These are phyloP conservation scores for Pleomassaria siparia DNA, from an alignment of 2,329 filamentous ascomycete species.

Conservation along the genomic window DNA sequence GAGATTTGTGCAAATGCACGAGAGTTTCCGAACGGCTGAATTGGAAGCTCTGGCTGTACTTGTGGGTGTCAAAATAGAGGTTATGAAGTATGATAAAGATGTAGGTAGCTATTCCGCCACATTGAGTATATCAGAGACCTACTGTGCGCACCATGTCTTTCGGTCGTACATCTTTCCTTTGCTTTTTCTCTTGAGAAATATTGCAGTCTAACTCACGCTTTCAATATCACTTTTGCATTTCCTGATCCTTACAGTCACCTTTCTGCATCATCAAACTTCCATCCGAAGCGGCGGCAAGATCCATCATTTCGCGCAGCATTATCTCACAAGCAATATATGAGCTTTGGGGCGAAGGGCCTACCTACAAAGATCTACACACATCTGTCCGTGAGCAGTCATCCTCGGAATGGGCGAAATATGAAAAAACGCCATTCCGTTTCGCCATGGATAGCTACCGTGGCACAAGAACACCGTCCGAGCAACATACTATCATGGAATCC, in stretches of 20 bases:
- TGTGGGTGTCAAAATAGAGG: constrained; percentile 65
- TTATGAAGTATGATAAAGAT: constrained; percentile 72
- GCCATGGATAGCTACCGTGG: constrained; percentile 80
- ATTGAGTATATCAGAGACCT: constrained; percentile 1
- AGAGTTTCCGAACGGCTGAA: constrained; percentile 86
- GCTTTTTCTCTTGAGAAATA: constrained; percentile 9
- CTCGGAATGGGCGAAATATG: constrained; percentile 68
- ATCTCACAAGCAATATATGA: constrained; percentile 83
- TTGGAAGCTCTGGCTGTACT: constrained; percentile 76
- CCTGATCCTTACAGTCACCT: constrained; percentile 65
- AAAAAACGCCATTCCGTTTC: constrained; percentile 74
- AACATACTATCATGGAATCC: constrained; percentile 75
- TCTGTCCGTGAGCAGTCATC: constrained; percentile 62
- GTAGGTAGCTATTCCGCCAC: constrained; percentile 60
- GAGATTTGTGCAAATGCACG: constrained; percentile 84
- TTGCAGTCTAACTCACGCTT: neutral
- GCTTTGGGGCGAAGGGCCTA: constrained; percentile 76
- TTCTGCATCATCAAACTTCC: constrained; percentile 75
- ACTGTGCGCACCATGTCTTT: neutral
- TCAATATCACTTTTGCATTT: constrained; percentile 1
- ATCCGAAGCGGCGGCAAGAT: constrained; percentile 63
- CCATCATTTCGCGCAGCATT: constrained; percentile 74
- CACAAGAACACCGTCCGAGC: constrained; percentile 63
- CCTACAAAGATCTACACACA: constrained; percentile 68
- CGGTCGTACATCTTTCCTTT: constrained; percentile 6